phyloP scores from a whole-genome alignment of 2,329 filamentous ascomycete species.

The Aspergillus fructus region DNA sequence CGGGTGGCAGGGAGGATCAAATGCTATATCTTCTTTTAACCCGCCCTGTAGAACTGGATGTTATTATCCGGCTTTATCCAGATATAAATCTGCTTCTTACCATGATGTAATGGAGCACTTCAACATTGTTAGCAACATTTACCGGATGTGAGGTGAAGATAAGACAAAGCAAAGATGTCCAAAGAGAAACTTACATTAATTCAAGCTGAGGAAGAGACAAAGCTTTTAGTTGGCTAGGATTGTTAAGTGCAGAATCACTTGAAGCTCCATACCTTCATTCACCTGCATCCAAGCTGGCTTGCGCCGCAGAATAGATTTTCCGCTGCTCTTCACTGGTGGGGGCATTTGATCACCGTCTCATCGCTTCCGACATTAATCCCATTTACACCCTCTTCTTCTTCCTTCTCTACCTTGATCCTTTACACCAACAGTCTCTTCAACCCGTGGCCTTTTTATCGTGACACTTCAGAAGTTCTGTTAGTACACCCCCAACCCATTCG shows the following conservation, averaged over 20 bases:
- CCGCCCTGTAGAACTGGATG: constrained; percentile 25
- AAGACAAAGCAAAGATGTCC: background rate
- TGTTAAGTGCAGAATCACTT: background rate
- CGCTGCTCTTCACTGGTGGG: constrained; percentile 32
- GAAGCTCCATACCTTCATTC: constrained; percentile 1
- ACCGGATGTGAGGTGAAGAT: background rate
- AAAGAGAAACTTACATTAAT: background rate
- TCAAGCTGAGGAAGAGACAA: background rate
- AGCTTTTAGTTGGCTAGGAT: background rate
- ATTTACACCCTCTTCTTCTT: constrained; percentile 15
- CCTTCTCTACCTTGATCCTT: constrained; percentile 11
- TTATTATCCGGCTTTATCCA: constrained; percentile 9
- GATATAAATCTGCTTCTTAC: constrained; percentile 19
- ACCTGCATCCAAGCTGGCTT: background rate
- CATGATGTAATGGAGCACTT: constrained; percentile 25
- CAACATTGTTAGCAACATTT: background rate
- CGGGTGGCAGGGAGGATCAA: constrained; percentile 79
- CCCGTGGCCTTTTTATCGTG: background rate
- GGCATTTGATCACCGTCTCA: constrained; percentile 24
- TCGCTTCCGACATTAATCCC: constrained; percentile 11
- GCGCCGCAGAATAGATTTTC: constrained; percentile 41
- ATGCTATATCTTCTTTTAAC: constrained; percentile 68
- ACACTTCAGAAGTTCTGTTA: background rate
- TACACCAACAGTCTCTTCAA: background rate
- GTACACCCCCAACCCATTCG: background rate